Evolutionary conservation across 176 grass and related monocot genomes (phyloP).

Genomic region (Juncus effusus): DNA sequence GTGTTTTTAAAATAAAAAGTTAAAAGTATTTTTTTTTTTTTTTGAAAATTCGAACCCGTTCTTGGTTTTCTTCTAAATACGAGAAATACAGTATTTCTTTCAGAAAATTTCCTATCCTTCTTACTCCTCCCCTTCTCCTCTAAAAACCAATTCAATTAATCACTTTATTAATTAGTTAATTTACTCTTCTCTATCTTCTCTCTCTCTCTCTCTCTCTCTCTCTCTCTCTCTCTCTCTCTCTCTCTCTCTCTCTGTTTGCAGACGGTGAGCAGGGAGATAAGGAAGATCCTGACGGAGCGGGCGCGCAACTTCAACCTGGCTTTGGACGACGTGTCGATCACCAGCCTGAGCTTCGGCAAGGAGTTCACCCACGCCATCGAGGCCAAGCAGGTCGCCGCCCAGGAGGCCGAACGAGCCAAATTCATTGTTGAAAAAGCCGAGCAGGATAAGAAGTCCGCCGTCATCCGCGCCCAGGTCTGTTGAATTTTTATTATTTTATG

Average conservation of each 20-base stretch:
- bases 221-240: conserved; percentile 1
- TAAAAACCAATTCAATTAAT: no score
- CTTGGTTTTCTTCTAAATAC: no score
- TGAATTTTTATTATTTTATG: not conserved
- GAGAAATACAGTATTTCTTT: no score
- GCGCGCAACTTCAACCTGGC: conserved; percentile 87
- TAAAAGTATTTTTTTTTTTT: no score
- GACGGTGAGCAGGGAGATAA: conserved; percentile 96
- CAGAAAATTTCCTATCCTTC: no score
- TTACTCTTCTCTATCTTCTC: not conserved
- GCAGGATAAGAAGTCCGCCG: conserved; percentile 74
- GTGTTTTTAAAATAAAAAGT: no score
- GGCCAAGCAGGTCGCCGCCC: conserved; percentile 95
- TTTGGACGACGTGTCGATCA: conserved; percentile 96
- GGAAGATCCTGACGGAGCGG: conserved; percentile 93
- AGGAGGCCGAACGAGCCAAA: conserved; percentile 84
- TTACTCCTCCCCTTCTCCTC: no score
- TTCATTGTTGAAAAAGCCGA: conserved; percentile 86
- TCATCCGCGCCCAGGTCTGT: conserved; percentile 71
- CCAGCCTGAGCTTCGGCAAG: conserved; percentile 80
- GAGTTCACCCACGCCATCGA: conserved; percentile 96
- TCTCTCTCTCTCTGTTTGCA: conserved; percentile 29
- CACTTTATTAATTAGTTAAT: no score
- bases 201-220: conserved; percentile 3
- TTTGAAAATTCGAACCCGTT: no score